These are phyloP conservation scores for Buddleja alternifolia DNA, from an alignment of 257 asterid genomes.

Conservation along the genomic window DNA sequence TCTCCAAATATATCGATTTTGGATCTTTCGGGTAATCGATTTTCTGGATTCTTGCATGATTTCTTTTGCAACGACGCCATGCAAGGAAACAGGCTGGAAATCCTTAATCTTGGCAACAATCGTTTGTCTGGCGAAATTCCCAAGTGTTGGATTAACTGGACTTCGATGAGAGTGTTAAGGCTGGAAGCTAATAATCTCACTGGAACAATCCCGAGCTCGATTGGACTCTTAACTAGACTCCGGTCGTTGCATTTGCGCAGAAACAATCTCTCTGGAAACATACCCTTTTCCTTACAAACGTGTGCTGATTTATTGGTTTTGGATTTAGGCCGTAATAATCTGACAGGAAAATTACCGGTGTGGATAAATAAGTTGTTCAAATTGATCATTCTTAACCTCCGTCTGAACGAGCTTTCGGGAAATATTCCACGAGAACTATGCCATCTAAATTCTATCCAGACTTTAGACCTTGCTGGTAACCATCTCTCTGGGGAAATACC, in stretches of 20 bases:
- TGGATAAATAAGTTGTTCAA: conserved; percentile 29
- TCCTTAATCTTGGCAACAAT: conserved; percentile 33
- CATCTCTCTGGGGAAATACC: conserved; percentile 38
- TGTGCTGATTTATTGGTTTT: conserved; percentile 23
- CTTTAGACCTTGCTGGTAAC: conserved; percentile 37
- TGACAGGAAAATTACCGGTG: conserved; percentile 22
- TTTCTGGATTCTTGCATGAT: conserved; percentile 17
- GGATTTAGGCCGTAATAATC: conserved; percentile 33
- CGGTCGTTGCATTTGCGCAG: conserved; percentile 32
- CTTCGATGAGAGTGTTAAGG: conserved; percentile 22
- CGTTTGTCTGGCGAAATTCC: conserved; percentile 34
- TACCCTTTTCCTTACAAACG: conserved; percentile 29
- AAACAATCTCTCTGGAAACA: conserved; percentile 33
- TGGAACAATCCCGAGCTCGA: conserved; percentile 34
- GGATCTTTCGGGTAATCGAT: conserved; percentile 32
- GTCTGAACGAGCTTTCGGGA: conserved; percentile 33
- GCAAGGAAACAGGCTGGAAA: conserved; percentile 1
- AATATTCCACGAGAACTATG: conserved; percentile 35
- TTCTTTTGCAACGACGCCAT: conserved; percentile 28
- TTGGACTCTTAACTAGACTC: conserved; percentile 22
- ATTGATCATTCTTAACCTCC: conserved; percentile 30
- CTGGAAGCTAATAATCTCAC: conserved; percentile 27
- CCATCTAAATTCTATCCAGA: conserved; percentile 27
- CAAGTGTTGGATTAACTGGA: conserved; percentile 44
- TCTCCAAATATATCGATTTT: conserved; percentile 14